Conservation (phyloP, 2,329 filamentous ascomycete genomes). For the Penicillium digitatum region DNA sequence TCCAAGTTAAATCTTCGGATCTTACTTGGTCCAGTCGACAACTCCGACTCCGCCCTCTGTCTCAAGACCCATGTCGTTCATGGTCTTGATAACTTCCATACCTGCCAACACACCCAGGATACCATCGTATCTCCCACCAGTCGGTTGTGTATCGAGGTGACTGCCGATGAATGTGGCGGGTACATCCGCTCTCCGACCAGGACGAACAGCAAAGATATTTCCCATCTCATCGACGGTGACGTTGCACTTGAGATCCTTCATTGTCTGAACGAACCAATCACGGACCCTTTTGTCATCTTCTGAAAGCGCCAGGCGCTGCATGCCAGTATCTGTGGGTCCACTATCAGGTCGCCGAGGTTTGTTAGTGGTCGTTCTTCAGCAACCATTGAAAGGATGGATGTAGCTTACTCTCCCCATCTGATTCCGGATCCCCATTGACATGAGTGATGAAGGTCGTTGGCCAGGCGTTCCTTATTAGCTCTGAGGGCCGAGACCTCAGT, state of each 20-base stretch:
- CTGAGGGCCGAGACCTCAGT: conserved; percentile 51
- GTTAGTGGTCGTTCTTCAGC: neutral
- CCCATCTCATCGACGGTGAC: conserved; percentile 71
- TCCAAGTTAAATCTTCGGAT: neutral
- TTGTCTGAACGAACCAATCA: conserved; percentile 69
- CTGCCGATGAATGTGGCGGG: conserved; percentile 66
- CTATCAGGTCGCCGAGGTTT: conserved; percentile 18
- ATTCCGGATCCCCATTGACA: conserved; percentile 65
- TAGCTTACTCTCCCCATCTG: conserved; percentile 62
- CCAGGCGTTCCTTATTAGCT: conserved; percentile 57
- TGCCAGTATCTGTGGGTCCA: conserved; percentile 62
- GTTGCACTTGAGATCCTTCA: conserved; percentile 60
- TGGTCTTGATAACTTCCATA: conserved; percentile 65
- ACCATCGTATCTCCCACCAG: conserved; percentile 50
- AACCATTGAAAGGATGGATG: conserved; percentile 3
- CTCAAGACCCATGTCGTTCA: conserved; percentile 64
- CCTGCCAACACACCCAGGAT: conserved; percentile 71
- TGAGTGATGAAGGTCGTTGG: conserved; percentile 61
- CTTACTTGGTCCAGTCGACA: conserved; percentile 54
- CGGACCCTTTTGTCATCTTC: conserved; percentile 68
- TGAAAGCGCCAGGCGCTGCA: conserved; percentile 69
- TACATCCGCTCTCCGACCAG: conserved; percentile 55
- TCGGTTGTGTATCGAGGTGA: conserved; percentile 63
- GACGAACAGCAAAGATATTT: conserved; percentile 71
- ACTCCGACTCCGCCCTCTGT: conserved; percentile 70